Conservation (phyloP, 495 filamentous ascomycete genomes). For the Lichenothelia convexa region DNA sequence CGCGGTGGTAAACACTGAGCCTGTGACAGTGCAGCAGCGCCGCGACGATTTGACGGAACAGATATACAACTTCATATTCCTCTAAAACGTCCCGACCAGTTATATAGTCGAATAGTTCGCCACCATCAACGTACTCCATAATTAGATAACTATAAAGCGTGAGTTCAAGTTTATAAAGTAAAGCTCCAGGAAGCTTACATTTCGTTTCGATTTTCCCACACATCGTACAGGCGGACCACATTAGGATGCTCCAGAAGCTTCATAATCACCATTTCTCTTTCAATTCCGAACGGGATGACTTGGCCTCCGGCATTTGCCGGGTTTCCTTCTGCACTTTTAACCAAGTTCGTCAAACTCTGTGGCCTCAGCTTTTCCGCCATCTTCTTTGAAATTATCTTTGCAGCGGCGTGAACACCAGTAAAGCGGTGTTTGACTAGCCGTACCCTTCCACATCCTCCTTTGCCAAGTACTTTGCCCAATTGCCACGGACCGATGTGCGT, state of each 20-base stretch:
- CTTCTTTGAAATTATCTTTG: conserved; percentile 82
- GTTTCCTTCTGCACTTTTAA: conserved; percentile 17
- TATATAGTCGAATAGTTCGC: conserved; percentile 78
- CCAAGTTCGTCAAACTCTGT: conserved; percentile 55
- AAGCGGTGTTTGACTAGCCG: conserved; percentile 58
- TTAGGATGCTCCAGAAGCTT: conserved; percentile 88
- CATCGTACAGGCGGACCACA: conserved; percentile 77
- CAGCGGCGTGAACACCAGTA: conserved; percentile 60
- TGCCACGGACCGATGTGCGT: conserved; percentile 80
- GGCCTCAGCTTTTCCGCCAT: conserved; percentile 51
- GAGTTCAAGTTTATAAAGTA: conserved; percentile 11
- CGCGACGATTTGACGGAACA: conserved; percentile 87
- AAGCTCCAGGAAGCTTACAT: conserved; percentile 43
- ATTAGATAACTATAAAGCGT: conserved; percentile 59
- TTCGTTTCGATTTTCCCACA: conserved; percentile 90
- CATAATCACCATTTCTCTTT: conserved; percentile 88
- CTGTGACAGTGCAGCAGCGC: conserved; percentile 82
- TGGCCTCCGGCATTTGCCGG: conserved; percentile 17
- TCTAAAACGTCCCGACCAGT: conserved; percentile 42
- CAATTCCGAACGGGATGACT: conserved; percentile 69
- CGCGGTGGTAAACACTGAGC: conserved; percentile 86
- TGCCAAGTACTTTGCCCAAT: conserved; percentile 67
- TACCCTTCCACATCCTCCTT: conserved; percentile 70
- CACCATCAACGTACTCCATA: conserved; percentile 81
- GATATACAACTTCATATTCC: conserved; percentile 63